Percentiles rank a stretch among this genome's conserved stretches.
These are phyloP conservation scores for Ceratobasidium sp. DNA, from an alignment of 1,284 basidiomycete genomes.

Conservation along the genomic window DNA sequence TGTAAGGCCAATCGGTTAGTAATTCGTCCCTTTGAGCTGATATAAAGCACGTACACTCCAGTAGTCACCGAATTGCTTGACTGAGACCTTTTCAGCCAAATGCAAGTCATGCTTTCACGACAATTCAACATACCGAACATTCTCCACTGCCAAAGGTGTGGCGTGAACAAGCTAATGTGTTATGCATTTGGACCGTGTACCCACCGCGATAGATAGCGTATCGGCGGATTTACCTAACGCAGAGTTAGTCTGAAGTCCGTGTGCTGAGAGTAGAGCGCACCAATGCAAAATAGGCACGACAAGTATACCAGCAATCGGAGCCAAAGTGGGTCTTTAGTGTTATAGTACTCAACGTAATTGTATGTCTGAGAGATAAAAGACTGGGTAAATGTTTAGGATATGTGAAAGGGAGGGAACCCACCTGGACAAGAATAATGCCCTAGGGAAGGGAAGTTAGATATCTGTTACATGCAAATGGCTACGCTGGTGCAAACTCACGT, in stretches of 20 bases:
- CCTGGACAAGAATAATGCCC: conserved; percentile 32
- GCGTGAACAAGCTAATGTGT: not conserved
- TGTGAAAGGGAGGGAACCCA: not conserved
- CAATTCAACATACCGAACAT: conserved; percentile 19
- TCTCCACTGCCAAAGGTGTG: conserved; percentile 8
- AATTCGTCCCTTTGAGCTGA: not conserved
- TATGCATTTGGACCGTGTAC: not conserved
- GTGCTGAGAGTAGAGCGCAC: not conserved
- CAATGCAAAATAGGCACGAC: conserved; percentile 18
- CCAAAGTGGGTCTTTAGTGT: conserved; percentile 4
- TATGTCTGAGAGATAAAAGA: not conserved
- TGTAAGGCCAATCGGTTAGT: not conserved
- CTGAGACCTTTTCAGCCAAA: conserved; percentile 6
- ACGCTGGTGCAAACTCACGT: not conserved
- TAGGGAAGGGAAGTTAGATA: not conserved
- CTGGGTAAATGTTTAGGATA: no score
- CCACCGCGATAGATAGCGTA: not conserved
- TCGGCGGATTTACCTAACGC: conserved; percentile 19
- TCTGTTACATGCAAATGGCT: not conserved
- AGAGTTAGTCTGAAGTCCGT: not conserved
- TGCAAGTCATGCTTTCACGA: not conserved
- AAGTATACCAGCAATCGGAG: conserved; percentile 14
- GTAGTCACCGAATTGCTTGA: conserved; percentile 37
- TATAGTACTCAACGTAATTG: conserved; percentile 16
- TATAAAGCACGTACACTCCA: conserved; percentile 8